A percentile compares a stretch with the other conserved stretches of the same genome.
phyloP scores from a whole-genome alignment of 1,284 basidiomycete species.

The Ceratobasidium sp. region DNA sequence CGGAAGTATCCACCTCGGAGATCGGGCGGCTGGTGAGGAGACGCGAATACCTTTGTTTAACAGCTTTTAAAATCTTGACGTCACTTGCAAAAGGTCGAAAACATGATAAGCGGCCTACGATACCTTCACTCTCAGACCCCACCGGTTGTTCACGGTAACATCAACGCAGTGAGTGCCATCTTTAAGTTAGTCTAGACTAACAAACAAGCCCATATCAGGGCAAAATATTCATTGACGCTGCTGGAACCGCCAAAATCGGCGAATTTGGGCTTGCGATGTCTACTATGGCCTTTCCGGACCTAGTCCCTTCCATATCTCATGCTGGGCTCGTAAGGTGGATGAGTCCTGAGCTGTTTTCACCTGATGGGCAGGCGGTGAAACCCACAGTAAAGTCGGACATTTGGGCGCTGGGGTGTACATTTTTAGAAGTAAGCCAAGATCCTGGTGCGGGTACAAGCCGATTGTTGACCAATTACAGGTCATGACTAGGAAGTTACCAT shows the following conservation, averaged over 20 bases:
- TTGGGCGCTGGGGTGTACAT: constrained; percentile 21
- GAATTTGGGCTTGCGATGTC: constrained; percentile 19
- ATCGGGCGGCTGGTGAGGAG: no score
- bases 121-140: constrained; percentile 33
- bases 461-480: no score
- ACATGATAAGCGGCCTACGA: no score
- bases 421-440: constrained; percentile 7
- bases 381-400: constrained; percentile 2
- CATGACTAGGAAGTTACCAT: no score
- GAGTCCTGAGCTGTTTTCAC: constrained; percentile 14
- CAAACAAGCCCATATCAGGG: neutral
- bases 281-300: neutral
- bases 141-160: constrained; percentile 35
- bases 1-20: no score
- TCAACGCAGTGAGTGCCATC: constrained; percentile 23
- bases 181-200: neutral
- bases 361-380: neutral
- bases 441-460: no score
- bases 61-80: no score
- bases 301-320: constrained; percentile 18
- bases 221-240: constrained; percentile 6
- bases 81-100: no score
- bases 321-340: constrained; percentile 11
- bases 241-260: constrained; percentile 9
- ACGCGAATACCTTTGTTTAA: no score